Base-by-base conservation (phyloP, 441 rosid species). In the Oxalis stricta region DNA sequence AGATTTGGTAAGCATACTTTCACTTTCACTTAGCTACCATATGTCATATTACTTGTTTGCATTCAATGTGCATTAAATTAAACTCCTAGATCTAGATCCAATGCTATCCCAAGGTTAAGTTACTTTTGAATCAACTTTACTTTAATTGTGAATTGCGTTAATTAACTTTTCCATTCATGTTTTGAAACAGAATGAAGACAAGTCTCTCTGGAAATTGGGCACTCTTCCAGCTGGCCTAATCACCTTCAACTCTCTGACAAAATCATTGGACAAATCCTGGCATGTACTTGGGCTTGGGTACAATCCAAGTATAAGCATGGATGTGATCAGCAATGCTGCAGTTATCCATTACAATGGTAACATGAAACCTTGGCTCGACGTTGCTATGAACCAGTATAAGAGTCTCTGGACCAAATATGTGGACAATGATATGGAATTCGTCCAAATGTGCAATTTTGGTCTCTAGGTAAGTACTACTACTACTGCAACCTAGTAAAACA, bases 291-390 rank as follows among this genome's bases (percentile, higher is more conserved):
- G 94, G 34, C 88, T 87, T 30, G 96, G 96, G 12, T 72, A 75
- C 59, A 79, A 79, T 68, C 96, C 96, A 15, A 82, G 94, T 59
- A 71, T 86, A 45, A 79, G 91, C 64, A 73, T 72, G 87, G 87
- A 82, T 40, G 88, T 71, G 51, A 80, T 87, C 37, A 68, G 55
- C 47, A 81, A 72, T 4, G 94, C 94, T 44, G 92, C 92, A 8
- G 86, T 83, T 44, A 70, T 87, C n/a, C 96, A 87, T 56, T 87
- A 69, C 66, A 87, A 75, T 50, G 94, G 96, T 24, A 78, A 87
- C 68, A 83, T 83, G 94, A 83, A 87, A 66, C 96, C 96, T 22
- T 87, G 96, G 92, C 89, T 87, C 4, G 94, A 86, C 54, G 72
- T 86, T 44, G 96, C 87, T 5, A 66, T 86, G 83, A 82, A 82